Evolutionary conservation across 441 rosid genomes (phyloP).

Genomic region (Syzygium syzygioides): DNA sequence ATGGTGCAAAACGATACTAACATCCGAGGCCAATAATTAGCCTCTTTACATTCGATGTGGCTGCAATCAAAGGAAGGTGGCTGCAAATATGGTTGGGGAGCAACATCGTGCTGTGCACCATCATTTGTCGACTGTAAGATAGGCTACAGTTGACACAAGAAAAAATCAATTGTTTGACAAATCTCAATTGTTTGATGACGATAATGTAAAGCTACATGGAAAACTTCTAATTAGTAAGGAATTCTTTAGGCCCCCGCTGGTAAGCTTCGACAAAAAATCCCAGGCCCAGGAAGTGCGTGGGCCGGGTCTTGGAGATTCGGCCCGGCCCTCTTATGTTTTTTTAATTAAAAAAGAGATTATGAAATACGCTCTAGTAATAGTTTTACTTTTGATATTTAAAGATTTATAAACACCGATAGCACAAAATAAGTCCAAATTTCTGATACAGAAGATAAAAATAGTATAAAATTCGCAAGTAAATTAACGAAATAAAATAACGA

Average conservation of each 20-base stretch:
- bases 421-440: background rate
- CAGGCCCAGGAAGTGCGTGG: background rate
- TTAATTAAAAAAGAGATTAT: background rate
- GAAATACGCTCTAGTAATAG: background rate
- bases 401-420: background rate
- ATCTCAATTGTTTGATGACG: no score
- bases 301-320: background rate
- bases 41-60: background rate
- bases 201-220: no score
- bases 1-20: background rate
- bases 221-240: no score
- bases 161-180: no score
- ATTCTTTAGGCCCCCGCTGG: no score
- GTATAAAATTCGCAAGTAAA: background rate
- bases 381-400: background rate
- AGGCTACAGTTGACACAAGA: no score
- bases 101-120: background rate
- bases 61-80: background rate
- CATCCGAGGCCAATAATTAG: background rate
- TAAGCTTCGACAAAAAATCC: background rate
- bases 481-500: background rate
- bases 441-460: background rate
- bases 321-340: background rate
- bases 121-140: no score
- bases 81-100: background rate